These are phyloP conservation scores for Hericium alpestre DNA, from an alignment of 768 basidiomycete genomes.

Conservation along the genomic window DNA sequence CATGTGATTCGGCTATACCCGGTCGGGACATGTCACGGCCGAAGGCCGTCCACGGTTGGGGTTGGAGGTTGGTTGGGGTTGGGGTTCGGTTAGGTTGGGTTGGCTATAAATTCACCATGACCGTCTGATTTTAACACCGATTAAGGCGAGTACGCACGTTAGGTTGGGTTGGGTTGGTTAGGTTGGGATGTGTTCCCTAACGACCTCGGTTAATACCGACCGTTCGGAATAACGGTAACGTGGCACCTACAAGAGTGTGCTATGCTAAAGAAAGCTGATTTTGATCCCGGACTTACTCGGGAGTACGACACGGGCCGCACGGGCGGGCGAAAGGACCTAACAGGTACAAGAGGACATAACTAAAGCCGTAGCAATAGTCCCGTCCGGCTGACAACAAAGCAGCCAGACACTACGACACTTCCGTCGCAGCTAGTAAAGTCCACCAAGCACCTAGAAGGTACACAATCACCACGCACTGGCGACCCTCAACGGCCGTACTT, in stretches of 20 bases:
- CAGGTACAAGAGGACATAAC: background rate
- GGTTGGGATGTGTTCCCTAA: background rate
- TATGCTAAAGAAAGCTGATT: background rate
- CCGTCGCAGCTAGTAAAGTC: background rate
- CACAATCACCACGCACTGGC: background rate
- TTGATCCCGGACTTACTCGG: background rate
- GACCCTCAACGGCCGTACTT: background rate
- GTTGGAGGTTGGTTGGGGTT: background rate
- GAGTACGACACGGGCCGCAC: background rate
- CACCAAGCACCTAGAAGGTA: background rate
- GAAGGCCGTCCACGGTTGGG: too few relatives aligned
- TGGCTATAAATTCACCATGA: background rate
- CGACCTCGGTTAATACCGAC: background rate
- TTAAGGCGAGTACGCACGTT: background rate
- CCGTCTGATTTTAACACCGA: background rate
- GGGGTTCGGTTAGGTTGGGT: background rate
- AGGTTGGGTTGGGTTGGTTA: background rate
- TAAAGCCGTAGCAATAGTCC: background rate
- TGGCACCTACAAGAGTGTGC: background rate
- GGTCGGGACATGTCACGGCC: too few relatives aligned
- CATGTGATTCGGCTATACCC: too few relatives aligned
- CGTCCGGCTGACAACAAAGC: background rate
- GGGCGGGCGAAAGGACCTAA: background rate
- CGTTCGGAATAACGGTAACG: background rate
- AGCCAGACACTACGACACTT: background rate